A percentile compares a stretch with the other conserved stretches of the same genome.
Conservation (phyloP, 2,329 filamentous ascomycete genomes). For the Fusarium sulawesiense region DNA sequence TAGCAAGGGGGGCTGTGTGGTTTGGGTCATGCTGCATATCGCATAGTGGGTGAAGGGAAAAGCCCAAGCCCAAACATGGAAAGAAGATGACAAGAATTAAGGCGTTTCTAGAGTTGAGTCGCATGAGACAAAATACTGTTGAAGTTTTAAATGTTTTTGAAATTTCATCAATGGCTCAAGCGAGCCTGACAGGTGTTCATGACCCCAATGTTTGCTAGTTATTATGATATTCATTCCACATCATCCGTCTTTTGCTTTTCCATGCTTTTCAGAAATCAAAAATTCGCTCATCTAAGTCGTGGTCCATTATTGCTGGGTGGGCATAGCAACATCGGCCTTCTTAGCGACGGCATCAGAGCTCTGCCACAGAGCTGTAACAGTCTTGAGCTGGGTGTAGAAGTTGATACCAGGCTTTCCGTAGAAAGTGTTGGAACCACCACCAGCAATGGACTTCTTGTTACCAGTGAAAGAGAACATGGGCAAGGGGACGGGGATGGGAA, state of each 20-base stretch:
- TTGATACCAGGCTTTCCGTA: slow-evolving; percentile 92
- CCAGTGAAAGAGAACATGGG: slow-evolving; percentile 80
- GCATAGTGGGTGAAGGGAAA: background rate
- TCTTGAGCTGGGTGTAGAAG: slow-evolving; percentile 98
- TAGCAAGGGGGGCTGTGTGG: background rate
- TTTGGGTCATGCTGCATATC: background rate
- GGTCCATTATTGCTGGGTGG: slow-evolving; percentile 59
- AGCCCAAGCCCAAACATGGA: background rate
- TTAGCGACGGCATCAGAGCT: slow-evolving; percentile 84
- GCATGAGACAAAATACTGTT: background rate
- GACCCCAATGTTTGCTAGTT: slow-evolving; percentile 11
- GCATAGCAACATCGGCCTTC: slow-evolving; percentile 92
- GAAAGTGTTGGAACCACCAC: slow-evolving; percentile 91
- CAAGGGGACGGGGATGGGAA: slow-evolving; percentile 78
- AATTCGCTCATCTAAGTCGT: background rate
- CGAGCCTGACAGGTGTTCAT: slow-evolving; percentile 5
- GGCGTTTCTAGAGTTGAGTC: background rate
- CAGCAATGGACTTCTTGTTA: slow-evolving; percentile 91
- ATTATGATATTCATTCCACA: slow-evolving; percentile 28
- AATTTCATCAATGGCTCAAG: slow-evolving; percentile 14
- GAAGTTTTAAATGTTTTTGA: slow-evolving; percentile 25
- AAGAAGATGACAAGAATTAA: background rate
- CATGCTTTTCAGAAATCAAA: background rate
- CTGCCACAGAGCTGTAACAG: slow-evolving; percentile 92
- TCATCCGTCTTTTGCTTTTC: slow-evolving; percentile 11